phyloP scores from a whole-genome alignment of 2,329 filamentous ascomycete species.

The Talaromyces pinophilus region DNA sequence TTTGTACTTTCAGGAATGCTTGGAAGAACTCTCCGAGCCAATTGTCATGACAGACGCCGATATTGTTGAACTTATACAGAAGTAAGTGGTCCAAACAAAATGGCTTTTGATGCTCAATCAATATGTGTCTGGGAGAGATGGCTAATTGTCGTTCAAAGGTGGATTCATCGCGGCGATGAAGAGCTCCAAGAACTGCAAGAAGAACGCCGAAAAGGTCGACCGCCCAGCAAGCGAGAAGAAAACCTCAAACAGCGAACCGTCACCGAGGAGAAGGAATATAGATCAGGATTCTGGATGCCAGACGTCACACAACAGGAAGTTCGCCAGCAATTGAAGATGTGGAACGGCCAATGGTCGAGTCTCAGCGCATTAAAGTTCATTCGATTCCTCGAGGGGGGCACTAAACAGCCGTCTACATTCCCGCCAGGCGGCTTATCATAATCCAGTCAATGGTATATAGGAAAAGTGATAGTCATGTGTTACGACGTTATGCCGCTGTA shows the following conservation, averaged over 20 bases:
- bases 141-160: slow-evolving; percentile 30
- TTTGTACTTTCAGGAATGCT: slow-evolving; percentile 69
- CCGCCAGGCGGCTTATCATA: slow-evolving; percentile 65
- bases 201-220: slow-evolving; percentile 74
- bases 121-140: background rate
- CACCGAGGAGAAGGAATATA: slow-evolving; percentile 74
- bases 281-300: slow-evolving; percentile 77
- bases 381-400: slow-evolving; percentile 67
- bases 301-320: slow-evolving; percentile 71
- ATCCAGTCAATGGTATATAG: slow-evolving; percentile 24
- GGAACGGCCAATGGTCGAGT: slow-evolving; percentile 83
- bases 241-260: slow-evolving; percentile 70
- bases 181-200: slow-evolving; percentile 53
- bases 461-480: slow-evolving; percentile 6
- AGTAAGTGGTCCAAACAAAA: slow-evolving; percentile 48
- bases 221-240: slow-evolving; percentile 75
- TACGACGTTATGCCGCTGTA: slow-evolving; percentile 22
- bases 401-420: slow-evolving; percentile 70
- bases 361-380: slow-evolving; percentile 76
- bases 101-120: no score
- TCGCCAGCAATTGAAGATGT: slow-evolving; percentile 65
- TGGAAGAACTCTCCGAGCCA: slow-evolving; percentile 41
- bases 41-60: slow-evolving; percentile 42
- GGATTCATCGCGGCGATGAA: slow-evolving; percentile 39
- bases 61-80: slow-evolving; percentile 56